phyloP scores from a whole-genome alignment of 2,329 filamentous ascomycete species.

The Dothidotthia symphoricarpi region DNA sequence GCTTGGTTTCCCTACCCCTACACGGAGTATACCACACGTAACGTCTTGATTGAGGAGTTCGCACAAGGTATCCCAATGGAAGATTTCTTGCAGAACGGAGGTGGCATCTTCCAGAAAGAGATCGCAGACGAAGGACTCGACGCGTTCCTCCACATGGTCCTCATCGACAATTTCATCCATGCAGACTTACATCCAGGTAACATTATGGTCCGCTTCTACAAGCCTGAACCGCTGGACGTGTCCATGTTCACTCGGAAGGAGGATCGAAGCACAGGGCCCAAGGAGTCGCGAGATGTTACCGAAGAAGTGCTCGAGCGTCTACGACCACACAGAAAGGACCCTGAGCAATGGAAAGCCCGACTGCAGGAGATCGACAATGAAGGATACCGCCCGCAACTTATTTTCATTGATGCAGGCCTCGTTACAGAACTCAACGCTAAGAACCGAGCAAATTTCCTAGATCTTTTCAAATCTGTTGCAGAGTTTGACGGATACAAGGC shows the following conservation, averaged over 20 bases:
- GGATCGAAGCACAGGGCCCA: constrained; percentile 34
- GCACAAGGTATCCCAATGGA: constrained; percentile 90
- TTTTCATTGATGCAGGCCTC: constrained; percentile 95
- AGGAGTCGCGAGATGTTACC: constrained; percentile 70
- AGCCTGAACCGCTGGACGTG: constrained; percentile 70
- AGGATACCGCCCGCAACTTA: constrained; percentile 87
- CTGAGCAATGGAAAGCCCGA: constrained; percentile 68
- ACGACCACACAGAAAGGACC: constrained; percentile 68
- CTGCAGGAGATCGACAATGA: constrained; percentile 76
- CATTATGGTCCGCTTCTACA: constrained; percentile 99
- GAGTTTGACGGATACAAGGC: constrained; percentile 97
- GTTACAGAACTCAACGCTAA: constrained; percentile 87
- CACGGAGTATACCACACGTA: constrained; percentile 84
- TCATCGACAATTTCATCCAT: constrained; percentile 97
- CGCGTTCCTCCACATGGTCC: constrained; percentile 91
- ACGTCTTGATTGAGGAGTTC: constrained; percentile 92
- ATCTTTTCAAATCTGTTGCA: constrained; percentile 91
- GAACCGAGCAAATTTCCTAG: constrained; percentile 88
- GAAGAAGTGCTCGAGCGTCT: constrained; percentile 81
- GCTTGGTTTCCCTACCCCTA: constrained; percentile 98
- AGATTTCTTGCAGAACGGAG: constrained; percentile 87
- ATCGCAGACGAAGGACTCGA: constrained; percentile 94
- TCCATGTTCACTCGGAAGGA: constrained; percentile 49
- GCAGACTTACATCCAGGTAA: constrained; percentile 96
- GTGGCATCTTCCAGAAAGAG: constrained; percentile 87